Evolutionary conservation across 345 rosid species (phyloP).

Genomic region (Hypericum perforatum): DNA sequence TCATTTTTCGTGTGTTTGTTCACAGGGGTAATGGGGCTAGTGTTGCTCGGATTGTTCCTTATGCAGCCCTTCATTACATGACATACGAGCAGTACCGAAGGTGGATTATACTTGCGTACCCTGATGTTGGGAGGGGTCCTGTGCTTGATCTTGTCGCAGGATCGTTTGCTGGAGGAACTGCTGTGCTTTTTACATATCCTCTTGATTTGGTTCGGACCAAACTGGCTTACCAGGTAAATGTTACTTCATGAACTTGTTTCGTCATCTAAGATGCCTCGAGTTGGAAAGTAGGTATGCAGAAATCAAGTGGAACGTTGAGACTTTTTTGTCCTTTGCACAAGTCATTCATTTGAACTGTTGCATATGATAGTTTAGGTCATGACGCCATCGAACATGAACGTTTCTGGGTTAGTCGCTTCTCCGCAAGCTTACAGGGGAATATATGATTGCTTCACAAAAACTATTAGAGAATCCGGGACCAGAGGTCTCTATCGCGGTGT

Average conservation of each 20-base stretch:
- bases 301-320: slow-evolving; percentile 5
- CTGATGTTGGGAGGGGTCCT: slow-evolving; percentile 63
- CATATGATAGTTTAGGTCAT: slow-evolving; percentile 45
- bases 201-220: slow-evolving; percentile 82
- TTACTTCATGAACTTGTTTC: neutral
- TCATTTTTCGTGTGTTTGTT: slow-evolving; percentile 13
- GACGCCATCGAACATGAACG: slow-evolving; percentile 36
- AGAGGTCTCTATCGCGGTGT: slow-evolving; percentile 91
- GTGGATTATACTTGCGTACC: slow-evolving; percentile 64
- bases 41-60: slow-evolving; percentile 86
- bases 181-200: slow-evolving; percentile 86
- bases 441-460: slow-evolving; percentile 69
- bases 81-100: slow-evolving; percentile 84
- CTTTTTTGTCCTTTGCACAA: neutral
- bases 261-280: too few relatives aligned
- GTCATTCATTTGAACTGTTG: slow-evolving; percentile 5
- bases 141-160: slow-evolving; percentile 88
- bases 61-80: slow-evolving; percentile 96
- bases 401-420: slow-evolving; percentile 22
- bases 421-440: slow-evolving; percentile 63
- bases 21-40: slow-evolving; percentile 87
- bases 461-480: slow-evolving; percentile 54
- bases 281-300: neutral
- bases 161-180: slow-evolving; percentile 89
- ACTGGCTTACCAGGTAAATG: slow-evolving; percentile 80